A percentile compares a stretch with the other conserved stretches of the same genome.
These are phyloP conservation scores for Choiromyces venosus DNA, from an alignment of 495 filamentous ascomycete species.

Conservation along the genomic window DNA sequence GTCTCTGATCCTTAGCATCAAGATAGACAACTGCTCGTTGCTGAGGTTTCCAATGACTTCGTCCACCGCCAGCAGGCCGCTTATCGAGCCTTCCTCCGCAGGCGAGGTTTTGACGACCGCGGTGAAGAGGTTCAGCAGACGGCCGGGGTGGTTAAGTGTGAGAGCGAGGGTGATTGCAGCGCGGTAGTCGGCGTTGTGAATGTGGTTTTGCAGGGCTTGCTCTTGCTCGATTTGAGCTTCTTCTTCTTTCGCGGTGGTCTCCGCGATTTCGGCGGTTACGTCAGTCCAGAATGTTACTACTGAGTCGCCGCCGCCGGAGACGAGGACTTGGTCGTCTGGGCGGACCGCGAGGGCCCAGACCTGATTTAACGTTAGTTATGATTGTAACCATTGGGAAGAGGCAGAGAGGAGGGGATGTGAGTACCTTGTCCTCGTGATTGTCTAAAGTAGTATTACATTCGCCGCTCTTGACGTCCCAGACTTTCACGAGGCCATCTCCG, in stretches of 20 bases:
- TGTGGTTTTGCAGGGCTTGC: slow-evolving; percentile 86
- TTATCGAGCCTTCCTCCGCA: slow-evolving; percentile 59
- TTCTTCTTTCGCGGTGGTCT: slow-evolving; percentile 66
- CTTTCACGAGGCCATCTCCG: slow-evolving; percentile 92
- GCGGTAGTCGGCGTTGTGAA: slow-evolving; percentile 75
- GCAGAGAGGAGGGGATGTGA: slow-evolving; percentile 73
- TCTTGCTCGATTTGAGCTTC: slow-evolving; percentile 83
- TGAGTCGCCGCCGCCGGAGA: slow-evolving; percentile 83
- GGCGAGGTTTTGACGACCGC: slow-evolving; percentile 62
- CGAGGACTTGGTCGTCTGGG: slow-evolving; percentile 52
- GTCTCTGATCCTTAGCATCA: slow-evolving; percentile 76
- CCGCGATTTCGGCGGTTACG: slow-evolving; percentile 53
- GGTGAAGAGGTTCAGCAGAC: slow-evolving; percentile 76
- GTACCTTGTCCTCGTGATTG: slow-evolving; percentile 91
- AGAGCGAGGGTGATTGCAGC: slow-evolving; percentile 88
- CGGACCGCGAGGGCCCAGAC: slow-evolving; percentile 46
- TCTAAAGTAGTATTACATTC: slow-evolving; percentile 84
- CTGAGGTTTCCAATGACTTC: slow-evolving; percentile 71
- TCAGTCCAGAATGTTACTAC: slow-evolving; percentile 93
- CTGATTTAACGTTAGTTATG: slow-evolving; percentile 40
- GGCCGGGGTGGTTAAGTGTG: slow-evolving; percentile 83
- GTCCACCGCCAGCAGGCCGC: slow-evolving; percentile 73
- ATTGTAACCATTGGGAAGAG: slow-evolving; percentile 16
- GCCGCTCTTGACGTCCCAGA: slow-evolving; percentile 79
- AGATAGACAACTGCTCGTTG: slow-evolving; percentile 71